These are phyloP conservation scores for Capillidium heterosporum DNA, from an alignment of 371 early-diverging fungal species.

Conservation along the genomic window DNA sequence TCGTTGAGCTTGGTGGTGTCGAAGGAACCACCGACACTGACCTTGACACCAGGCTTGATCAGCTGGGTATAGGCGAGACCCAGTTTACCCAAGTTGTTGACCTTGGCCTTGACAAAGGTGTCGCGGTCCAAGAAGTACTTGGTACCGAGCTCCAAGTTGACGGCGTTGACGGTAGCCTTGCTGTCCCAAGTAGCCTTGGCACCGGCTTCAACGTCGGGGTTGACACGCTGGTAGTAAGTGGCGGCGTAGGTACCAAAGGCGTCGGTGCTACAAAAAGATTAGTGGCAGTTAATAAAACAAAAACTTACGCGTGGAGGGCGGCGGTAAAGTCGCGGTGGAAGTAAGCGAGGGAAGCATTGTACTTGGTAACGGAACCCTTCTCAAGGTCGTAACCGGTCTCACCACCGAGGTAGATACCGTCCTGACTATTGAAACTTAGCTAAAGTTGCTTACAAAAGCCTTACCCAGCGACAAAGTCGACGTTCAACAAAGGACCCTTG, in stretches of 20 bases:
- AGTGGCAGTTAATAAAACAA: constrained; percentile 33
- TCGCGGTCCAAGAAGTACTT: constrained; percentile 78
- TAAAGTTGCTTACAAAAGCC: not conserved
- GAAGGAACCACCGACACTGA: constrained; percentile 76
- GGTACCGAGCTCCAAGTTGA: constrained; percentile 86
- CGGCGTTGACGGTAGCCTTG: constrained; percentile 34
- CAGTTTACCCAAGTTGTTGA: constrained; percentile 83
- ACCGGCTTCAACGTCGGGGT: constrained; percentile 77
- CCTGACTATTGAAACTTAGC: constrained; percentile 22
- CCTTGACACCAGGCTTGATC: constrained; percentile 86
- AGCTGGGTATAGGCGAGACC: constrained; percentile 87
- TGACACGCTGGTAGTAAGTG: constrained; percentile 92
- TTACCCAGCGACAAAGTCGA: constrained; percentile 46
- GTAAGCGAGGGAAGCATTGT: constrained; percentile 74
- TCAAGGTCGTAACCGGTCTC: constrained; percentile 83
- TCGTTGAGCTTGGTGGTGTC: constrained; percentile 83
- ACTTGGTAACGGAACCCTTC: constrained; percentile 67
- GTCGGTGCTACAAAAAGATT: constrained; percentile 13
- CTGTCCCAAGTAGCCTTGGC: constrained; percentile 84
- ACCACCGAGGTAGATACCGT: constrained; percentile 78
- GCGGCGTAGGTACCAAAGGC: constrained; percentile 57
- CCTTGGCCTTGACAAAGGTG: constrained; percentile 89
- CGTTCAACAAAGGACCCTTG: constrained; percentile 58
- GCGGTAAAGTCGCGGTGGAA: constrained; percentile 69
- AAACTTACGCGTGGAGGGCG: constrained; percentile 63